Evolutionary conservation across 2,329 filamentous ascomycete genomes (phyloP), one percentile per base, ranked within the genome.

Genomic region (Ceratocystis colombiana): DNA sequence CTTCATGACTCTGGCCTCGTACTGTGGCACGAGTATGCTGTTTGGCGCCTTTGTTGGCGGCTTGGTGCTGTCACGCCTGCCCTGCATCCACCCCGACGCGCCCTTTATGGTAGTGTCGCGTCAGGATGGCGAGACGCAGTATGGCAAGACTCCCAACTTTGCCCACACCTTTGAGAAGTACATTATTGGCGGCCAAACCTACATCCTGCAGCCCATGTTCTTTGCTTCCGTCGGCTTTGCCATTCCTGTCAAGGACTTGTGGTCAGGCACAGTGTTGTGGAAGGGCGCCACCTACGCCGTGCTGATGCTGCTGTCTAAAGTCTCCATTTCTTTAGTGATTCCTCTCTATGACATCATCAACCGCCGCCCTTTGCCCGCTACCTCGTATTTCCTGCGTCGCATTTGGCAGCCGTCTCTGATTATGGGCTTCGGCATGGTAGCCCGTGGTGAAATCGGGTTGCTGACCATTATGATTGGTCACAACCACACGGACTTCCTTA

Each of bases 381-480:
- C 65, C 5, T 25, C 44, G 28, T 57, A 61, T 20, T 62, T 69
- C 53, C 46, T 67, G 17, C 59, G 53, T 22, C 0, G 74, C 83
- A 66, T 68, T 48, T 69, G 68, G 2, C 82, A 84, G 67, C 82
- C 83, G 0, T 76, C 80, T 1, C 74, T 78, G 0, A 79, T 87
- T 10, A 73, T 86, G 5, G 81, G 81, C 4, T 73, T 79, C 48
- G 83, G 82, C 3, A 85, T 86, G 82, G 79, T 83, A 0, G 79
- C 83, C 0, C 76, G 83, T 30, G 83, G 83, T 3, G 84, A 86
- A 70, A 82, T 86, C 33, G 83, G 83, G 0, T 84, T 85, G 68
- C 73, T 86, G 45, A 84, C 86, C 68, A 70, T 72, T 28, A 70
- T 71, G 64, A 67, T 72, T 28, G 71, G 71, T 17, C 69, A 70